Conservation (phyloP, 2,329 filamentous ascomycete species). For the Colletotrichum sansevieriae region DNA sequence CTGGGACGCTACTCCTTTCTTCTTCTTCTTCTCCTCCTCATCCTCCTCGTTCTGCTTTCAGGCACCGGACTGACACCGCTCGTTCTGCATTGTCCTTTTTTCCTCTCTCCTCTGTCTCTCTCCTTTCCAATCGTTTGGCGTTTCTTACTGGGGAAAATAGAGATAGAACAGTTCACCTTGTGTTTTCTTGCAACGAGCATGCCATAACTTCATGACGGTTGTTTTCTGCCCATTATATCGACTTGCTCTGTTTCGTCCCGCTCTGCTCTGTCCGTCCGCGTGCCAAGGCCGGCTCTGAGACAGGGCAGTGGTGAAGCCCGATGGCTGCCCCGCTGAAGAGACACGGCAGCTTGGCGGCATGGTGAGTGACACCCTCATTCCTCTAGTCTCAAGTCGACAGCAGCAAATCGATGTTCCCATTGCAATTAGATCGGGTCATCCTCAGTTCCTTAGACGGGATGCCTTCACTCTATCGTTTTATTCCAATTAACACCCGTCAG, state of each 20-base stretch:
- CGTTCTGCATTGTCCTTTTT: not conserved
- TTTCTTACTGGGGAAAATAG: not conserved
- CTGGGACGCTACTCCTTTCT: not conserved
- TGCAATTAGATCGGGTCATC: not conserved
- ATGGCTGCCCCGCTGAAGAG: constrained; percentile 41
- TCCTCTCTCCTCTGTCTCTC: not conserved
- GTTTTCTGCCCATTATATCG: not conserved
- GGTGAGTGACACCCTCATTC: constrained; percentile 35
- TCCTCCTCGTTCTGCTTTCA: not conserved
- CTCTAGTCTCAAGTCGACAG: not conserved
- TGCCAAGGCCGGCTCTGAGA: constrained; percentile 28
- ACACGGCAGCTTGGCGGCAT: constrained; percentile 39
- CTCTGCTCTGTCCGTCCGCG: constrained; percentile 16
- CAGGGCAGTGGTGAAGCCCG: constrained; percentile 4
- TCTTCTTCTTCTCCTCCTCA: not conserved
- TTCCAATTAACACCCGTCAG: constrained; percentile 12
- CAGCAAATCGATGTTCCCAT: not conserved
- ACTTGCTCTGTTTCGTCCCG: not conserved
- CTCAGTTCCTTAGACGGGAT: not conserved
- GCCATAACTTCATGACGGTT: constrained; percentile 7
- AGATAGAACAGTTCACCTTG: too few species aligned
- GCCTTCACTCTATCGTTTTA: not conserved
- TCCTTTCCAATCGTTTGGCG: not conserved
- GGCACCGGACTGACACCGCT: not conserved
- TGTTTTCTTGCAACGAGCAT: not conserved